phyloP scores from a whole-genome alignment of 441 rosid genomes.

The Omphalea diandra region DNA sequence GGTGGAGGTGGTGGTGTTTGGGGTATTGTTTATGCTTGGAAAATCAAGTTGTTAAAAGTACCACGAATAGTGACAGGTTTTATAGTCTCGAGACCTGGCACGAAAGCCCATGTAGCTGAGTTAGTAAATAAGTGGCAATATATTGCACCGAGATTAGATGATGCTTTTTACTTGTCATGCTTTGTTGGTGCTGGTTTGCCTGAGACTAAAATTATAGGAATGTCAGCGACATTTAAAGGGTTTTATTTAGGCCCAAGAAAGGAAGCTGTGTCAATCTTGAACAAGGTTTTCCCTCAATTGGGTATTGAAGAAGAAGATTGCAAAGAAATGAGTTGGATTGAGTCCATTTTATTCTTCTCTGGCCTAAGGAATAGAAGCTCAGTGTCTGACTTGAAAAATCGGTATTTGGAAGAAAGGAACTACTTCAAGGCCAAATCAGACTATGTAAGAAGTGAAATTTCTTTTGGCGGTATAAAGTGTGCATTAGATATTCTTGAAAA shows the following conservation, averaged over 20 bases:
- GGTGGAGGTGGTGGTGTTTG: slow-evolving; percentile 75
- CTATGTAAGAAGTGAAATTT: slow-evolving; percentile 42
- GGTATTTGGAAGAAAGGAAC: slow-evolving; percentile 6
- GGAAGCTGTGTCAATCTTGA: slow-evolving; percentile 35
- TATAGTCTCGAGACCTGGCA: slow-evolving; percentile 22
- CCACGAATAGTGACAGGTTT: slow-evolving; percentile 28
- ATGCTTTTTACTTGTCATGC: slow-evolving; percentile 36
- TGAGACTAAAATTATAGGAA: slow-evolving; percentile 26
- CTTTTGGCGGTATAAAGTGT: slow-evolving; percentile 35
- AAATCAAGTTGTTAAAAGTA: slow-evolving; percentile 26
- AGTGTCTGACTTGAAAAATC: slow-evolving; percentile 30
- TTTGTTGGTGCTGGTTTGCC: slow-evolving; percentile 53
- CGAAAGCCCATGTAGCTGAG: slow-evolving; percentile 18
- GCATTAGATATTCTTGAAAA: slow-evolving; percentile 46
- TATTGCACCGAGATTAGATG: slow-evolving; percentile 24
- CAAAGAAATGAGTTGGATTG: slow-evolving; percentile 66
- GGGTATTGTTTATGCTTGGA: slow-evolving; percentile 60
- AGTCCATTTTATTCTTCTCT: slow-evolving; percentile 51
- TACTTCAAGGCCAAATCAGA: slow-evolving; percentile 66
- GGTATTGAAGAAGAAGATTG: slow-evolving; percentile 45
- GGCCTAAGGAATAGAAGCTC: slow-evolving; percentile 27
- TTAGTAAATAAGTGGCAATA: slow-evolving; percentile 32
- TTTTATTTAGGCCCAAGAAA: slow-evolving; percentile 48
- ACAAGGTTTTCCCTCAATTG: slow-evolving; percentile 49
- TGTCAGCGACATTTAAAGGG: slow-evolving; percentile 42